Evolutionary conservation across 2,329 filamentous ascomycete species (phyloP).

Genomic region (Shiraia bambusicola): DNA sequence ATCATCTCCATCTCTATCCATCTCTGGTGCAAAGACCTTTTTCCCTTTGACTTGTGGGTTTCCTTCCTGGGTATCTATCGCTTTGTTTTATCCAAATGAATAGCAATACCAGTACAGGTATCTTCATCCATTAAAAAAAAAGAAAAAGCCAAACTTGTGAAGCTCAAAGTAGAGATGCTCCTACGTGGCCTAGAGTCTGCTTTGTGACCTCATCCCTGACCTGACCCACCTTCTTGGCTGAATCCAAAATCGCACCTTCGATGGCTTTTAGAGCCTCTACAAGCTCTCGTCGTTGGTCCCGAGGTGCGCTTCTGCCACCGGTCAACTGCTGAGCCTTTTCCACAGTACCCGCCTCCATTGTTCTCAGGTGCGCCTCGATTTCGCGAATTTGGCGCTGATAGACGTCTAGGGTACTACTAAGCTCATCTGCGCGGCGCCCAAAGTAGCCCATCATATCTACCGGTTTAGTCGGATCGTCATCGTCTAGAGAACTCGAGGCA

Average conservation of each 20-base stretch:
- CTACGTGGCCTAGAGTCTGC: constrained; percentile 43
- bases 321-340: constrained; percentile 48
- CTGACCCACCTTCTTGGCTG: constrained; percentile 50
- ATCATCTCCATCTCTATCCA: too few species aligned
- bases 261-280: constrained; percentile 51
- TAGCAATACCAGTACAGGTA: background rate
- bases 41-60: too few species aligned
- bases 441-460: constrained; percentile 53
- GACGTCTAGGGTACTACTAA: constrained; percentile 42
- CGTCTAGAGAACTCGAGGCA: constrained; percentile 37
- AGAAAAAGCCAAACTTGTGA: too few species aligned
- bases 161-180: constrained; percentile 29
- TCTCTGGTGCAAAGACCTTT: too few species aligned
- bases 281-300: constrained; percentile 48
- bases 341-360: constrained; percentile 49
- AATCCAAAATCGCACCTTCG: constrained; percentile 52
- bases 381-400: constrained; percentile 50
- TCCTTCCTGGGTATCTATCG: too few species aligned
- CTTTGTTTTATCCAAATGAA: too few species aligned
- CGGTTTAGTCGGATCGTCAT: constrained; percentile 40
- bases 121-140: background rate
- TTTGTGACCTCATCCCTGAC: constrained; percentile 52
- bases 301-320: constrained; percentile 35
- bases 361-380: constrained; percentile 52
- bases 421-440: constrained; percentile 42